Evolutionary conservation across 1,284 basidiomycete genomes (phyloP), one percentile per base, ranked within the genome.

Genomic region (Trichosporon faecale): DNA sequence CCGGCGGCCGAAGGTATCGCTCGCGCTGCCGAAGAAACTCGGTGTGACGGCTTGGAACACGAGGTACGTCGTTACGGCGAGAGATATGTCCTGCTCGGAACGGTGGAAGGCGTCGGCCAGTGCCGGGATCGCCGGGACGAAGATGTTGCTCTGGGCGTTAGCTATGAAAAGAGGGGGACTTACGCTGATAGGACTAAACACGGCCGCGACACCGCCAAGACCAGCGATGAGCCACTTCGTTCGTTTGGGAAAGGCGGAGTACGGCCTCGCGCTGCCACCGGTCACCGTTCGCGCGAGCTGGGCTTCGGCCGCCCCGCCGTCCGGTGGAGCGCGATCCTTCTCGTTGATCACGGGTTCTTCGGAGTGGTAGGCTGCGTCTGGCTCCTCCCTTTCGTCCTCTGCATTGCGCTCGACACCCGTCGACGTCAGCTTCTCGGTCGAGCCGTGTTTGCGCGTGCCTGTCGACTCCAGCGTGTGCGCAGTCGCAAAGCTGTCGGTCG

Each of bases 41-140:
- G 83, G 83, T 9, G 82, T 83, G 33, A 84, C 70, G 8, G 81
- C 82, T 72, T 84, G 82, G 65, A 81, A 81, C 18, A 82, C 70
- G 16, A 84, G 77, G 66, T 82, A 84, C 31, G 82, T 67, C 0
- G 83, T 83, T 9, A 84, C 78, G 0, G 79, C 79, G 25, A 83
- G 74, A 9, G 79, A 78, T 61, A 84, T 82, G 31, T 78, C 74
- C 61, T 78, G 75, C 63, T 78, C 77, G 12, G 74, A 69, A 11
- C 72, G 69, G 65, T 73, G 21, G 70, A 84, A 83, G 4, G 73
- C 79, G 1, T 35, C 35, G 0, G 81, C 74, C 0, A 84, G 68
- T 2, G 74, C 70, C 0, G 83, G 83, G 64, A 74, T 72, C 9
- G 68, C 49, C 0, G 73, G 73, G 2, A 72, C 73, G 31, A 70